Conservation (phyloP, 1,139 yeast species). For the Taphrina sp. region DNA sequence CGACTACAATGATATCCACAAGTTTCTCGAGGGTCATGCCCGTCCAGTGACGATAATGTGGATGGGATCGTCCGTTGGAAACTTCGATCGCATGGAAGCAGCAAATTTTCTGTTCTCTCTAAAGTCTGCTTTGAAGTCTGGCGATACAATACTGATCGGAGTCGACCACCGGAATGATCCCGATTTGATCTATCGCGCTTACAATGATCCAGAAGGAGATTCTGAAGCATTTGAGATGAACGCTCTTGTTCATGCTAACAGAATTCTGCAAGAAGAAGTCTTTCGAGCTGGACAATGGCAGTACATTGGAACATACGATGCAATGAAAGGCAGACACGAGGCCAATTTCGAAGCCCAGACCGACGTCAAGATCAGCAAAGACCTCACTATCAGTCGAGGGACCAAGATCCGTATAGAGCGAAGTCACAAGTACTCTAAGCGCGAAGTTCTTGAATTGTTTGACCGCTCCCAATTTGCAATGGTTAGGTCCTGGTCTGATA, state of each 20-base stretch:
- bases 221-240: conserved; percentile 38
- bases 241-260: conserved; percentile 37
- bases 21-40: conserved; percentile 33
- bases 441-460: conserved; percentile 34
- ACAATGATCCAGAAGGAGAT: conserved; percentile 37
- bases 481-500: conserved; percentile 35
- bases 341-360: conserved; percentile 36
- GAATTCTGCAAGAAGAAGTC: conserved; percentile 32
- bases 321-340: conserved; percentile 37
- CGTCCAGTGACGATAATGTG: conserved; percentile 34
- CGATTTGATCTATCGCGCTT: conserved; percentile 36
- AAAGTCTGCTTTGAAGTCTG: conserved; percentile 30
- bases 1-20: conserved; percentile 37
- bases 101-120: conserved; percentile 34
- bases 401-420: conserved; percentile 36
- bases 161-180: conserved; percentile 38
- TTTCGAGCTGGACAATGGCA: conserved; percentile 36
- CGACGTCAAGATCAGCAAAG: conserved; percentile 31
- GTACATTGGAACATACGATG: conserved; percentile 37
- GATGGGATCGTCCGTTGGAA: conserved; percentile 40
- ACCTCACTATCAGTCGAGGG: conserved; percentile 32
- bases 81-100: conserved; percentile 37
- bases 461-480: conserved; percentile 32
- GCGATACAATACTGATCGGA: conserved; percentile 37
- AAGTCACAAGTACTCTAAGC: conserved; percentile 37